Conservation (phyloP, 208 protist genomes). For the Borovskyia barvae region DNA sequence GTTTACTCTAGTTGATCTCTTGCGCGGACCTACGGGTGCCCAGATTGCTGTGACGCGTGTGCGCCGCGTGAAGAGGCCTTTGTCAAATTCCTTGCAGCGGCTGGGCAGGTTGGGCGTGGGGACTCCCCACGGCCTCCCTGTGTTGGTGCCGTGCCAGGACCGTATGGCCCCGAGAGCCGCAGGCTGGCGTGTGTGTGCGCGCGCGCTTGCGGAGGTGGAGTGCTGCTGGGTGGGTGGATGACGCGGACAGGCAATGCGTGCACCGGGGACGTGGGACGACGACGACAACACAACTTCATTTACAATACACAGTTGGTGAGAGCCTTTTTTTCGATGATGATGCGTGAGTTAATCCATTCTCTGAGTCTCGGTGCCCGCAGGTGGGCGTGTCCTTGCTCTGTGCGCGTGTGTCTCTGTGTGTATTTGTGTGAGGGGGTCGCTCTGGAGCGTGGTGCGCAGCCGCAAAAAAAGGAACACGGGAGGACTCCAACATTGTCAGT, state of each 20-base stretch:
- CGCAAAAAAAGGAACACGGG: conserved; percentile 13
- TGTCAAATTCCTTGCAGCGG: conserved; percentile 30
- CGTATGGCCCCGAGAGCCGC: conserved; percentile 17
- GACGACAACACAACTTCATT: conserved; percentile 34
- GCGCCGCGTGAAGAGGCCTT: not conserved
- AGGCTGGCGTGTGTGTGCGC: conserved; percentile 2
- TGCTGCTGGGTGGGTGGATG: too few species aligned
- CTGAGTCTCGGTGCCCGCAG: conserved; percentile 29
- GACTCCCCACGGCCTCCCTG: not conserved
- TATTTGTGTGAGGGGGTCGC: not conserved
- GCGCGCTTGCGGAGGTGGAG: not conserved
- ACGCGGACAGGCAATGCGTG: too few species aligned
- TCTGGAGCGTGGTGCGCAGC: not conserved
- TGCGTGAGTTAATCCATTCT: conserved; percentile 45
- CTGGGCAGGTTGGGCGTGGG: conserved; percentile 15
- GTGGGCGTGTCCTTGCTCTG: too few species aligned
- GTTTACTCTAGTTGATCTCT: conserved; percentile 54
- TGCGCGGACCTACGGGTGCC: conserved; percentile 62
- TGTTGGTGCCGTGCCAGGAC: conserved; percentile 22
- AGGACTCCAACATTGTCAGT: not conserved
- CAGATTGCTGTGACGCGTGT: conserved; percentile 20
- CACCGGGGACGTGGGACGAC: conserved; percentile 8
- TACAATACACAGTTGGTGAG: conserved; percentile 43
- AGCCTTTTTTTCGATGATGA: conserved; percentile 37
- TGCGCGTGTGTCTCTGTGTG: not conserved